Evolutionary conservation across 2,329 filamentous ascomycete species (phyloP), one percentile per base, ranked within the genome.

Genomic region (Neoscytalidium dimidiatum): DNA sequence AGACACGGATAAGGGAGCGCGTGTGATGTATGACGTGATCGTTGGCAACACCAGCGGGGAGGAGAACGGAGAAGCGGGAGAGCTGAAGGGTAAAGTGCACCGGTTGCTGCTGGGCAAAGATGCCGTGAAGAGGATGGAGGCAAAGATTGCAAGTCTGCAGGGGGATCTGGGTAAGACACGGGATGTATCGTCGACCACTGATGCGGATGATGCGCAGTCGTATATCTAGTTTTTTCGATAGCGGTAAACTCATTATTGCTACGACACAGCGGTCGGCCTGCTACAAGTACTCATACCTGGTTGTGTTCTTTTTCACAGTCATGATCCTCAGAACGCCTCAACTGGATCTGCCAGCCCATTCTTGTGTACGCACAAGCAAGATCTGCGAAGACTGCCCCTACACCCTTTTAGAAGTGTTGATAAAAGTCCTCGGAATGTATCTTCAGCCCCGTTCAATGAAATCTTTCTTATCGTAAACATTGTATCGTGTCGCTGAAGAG

Each of bases 21-120:
- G 75, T 64, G 79, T 85, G 0, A 77, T 87, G 29, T 79, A 88
- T 4, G 86, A 89, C 67, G 77, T 86, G 14, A 68, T 89, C 68
- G 56, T 60, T 11, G 56, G 53, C 14, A 44, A 58, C 19, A 17
- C 38, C 5, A 11, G 19, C 4, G 28, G 41, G 11, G 56, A 46
- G 38, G n/a, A 60, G 3, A 33, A 23, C 1, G 38, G 56, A 4
- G 41, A 46, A 19, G 56, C 41, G 5, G 56, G 38, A 3, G 41
- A 46, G 41, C 41, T 52, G 31, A 49, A 41, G 21, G 44, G 58
- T 4, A 46, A 23, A 19, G 19, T 49, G 13, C 21, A 51, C 29
- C 17, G 44, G 29, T 6, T 62, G 31, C 19, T 41, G 43, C 9
- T 62, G 19, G 58, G 58, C 1, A 41, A 21, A 3, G 58, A 62